Percentiles rank a stretch among this genome's conserved stretches.
phyloP scores from a whole-genome alignment of 2,329 filamentous ascomycete species.

The Anisogramma anomala region DNA sequence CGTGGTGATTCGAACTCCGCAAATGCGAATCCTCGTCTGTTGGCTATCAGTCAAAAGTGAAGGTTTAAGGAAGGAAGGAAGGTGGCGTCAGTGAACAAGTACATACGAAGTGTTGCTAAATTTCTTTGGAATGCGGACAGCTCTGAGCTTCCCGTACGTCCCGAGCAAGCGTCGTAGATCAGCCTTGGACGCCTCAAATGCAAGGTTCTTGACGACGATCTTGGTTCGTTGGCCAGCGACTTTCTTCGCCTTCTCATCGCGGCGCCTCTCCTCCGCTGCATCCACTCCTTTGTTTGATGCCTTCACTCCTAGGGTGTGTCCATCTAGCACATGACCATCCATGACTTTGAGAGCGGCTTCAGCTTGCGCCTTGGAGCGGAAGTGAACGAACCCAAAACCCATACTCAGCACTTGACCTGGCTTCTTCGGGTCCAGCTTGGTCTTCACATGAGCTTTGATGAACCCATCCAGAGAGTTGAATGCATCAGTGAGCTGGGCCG shows the following conservation, averaged over 20 bases:
- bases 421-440: conserved; percentile 84
- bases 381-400: conserved; percentile 95
- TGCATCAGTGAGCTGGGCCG: conserved; percentile 58
- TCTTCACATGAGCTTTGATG: conserved; percentile 80
- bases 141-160: conserved; percentile 83
- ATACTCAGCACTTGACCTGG: conserved; percentile 82
- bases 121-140: conserved; percentile 89
- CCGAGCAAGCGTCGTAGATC: conserved; percentile 78
- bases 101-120: conserved; percentile 62
- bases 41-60: conserved; percentile 1
- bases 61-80: not conserved
- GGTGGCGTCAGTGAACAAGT: not conserved
- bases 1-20: conserved; percentile 86
- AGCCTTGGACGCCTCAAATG: conserved; percentile 89
- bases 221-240: conserved; percentile 67
- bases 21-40: conserved; percentile 77
- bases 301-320: conserved; percentile 74
- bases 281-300: conserved; percentile 79
- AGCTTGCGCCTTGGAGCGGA: conserved; percentile 65
- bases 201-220: conserved; percentile 95
- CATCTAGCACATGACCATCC: conserved; percentile 80
- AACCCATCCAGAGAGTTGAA: conserved; percentile 82
- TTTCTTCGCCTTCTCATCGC: conserved; percentile 76
- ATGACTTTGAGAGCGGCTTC: conserved; percentile 71
- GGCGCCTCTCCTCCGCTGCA: conserved; percentile 74